phyloP scores from a whole-genome alignment of 202 grass and related monocot genomes.

The Elaeis oleifera region DNA sequence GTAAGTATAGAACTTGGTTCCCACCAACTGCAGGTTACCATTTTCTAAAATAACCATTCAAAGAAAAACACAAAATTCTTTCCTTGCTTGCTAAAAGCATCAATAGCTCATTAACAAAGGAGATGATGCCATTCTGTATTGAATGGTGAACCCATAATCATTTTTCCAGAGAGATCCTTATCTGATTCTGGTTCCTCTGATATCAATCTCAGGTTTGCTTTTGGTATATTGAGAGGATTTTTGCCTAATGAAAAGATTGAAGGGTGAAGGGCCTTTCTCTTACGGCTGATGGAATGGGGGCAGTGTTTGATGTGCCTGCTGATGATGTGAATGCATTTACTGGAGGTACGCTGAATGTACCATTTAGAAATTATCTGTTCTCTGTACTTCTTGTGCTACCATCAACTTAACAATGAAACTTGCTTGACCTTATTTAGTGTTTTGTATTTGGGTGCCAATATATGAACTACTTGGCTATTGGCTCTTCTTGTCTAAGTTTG shows the following conservation, averaged over 20 bases:
- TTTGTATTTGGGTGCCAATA: too few species aligned
- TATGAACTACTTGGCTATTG: too few species aligned
- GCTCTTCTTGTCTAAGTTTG: too few species aligned
- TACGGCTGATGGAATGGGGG: slow-evolving; percentile 68
- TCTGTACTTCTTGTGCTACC: not conserved
- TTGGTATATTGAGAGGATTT: slow-evolving; percentile 68
- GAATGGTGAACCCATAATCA: too few species aligned
- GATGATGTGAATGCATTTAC: slow-evolving; percentile 62
- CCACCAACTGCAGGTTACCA: too few species aligned
- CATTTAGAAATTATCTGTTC: not conserved
- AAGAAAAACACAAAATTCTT: too few species aligned
- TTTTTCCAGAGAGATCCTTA: too few species aligned
- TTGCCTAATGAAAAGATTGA: slow-evolving; percentile 75
- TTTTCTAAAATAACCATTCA: too few species aligned
- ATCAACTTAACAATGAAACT: not conserved
- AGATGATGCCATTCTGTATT: too few species aligned
- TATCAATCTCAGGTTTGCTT: slow-evolving; percentile 51
- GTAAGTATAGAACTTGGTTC: slow-evolving; percentile 32
- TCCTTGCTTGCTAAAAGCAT: too few species aligned
- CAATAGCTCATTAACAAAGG: too few species aligned
- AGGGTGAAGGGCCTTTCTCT: slow-evolving; percentile 59
- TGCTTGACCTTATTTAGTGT: not conserved
- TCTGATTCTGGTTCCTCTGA: not conserved
- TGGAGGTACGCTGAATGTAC: slow-evolving; percentile 31
- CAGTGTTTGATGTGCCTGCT: slow-evolving; percentile 92